A percentile compares a stretch with the other conserved stretches of the same genome.
Conservation (phyloP, 2,329 filamentous ascomycete genomes). For the Thelonectria rubi region DNA sequence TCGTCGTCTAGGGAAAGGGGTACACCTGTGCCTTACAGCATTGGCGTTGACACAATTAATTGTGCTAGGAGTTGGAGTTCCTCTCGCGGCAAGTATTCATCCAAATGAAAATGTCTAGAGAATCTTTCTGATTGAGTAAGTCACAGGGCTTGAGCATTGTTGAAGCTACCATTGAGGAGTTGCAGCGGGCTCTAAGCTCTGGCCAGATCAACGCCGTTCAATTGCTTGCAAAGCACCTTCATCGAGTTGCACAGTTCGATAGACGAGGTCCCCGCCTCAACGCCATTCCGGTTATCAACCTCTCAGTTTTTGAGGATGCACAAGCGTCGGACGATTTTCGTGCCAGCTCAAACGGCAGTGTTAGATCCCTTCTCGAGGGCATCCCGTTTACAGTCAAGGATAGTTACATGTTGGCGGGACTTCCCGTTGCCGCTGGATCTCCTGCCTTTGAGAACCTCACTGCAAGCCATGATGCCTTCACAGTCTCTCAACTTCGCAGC, state of each 20-base stretch:
- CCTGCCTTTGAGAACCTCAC: conserved; percentile 61
- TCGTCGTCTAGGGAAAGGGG: no score
- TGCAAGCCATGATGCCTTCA: conserved; percentile 61
- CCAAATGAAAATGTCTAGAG: no score
- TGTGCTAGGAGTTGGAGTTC: no score
- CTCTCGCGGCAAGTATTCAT: no score
- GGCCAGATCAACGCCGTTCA: conserved; percentile 6
- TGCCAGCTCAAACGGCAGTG: neutral
- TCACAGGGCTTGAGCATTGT: neutral
- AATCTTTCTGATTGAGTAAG: no score
- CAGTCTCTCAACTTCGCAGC: conserved; percentile 43
- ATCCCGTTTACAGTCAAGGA: conserved; percentile 68
- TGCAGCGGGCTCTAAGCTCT: neutral
- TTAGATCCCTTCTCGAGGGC: neutral
- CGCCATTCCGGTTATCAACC: neutral
- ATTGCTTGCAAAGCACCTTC: conserved; percentile 2
- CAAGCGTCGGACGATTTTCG: neutral
- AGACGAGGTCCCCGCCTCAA: neutral
- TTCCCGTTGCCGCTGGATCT: conserved; percentile 62
- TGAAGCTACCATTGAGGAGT: neutral
- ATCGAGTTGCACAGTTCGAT: neutral
- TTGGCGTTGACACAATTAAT: no score
- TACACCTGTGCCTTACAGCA: no score
- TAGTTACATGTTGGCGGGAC: conserved; percentile 61
- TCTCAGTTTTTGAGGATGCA: neutral